Base-by-base conservation (phyloP, 1,284 basidiomycete genomes). In the Rhodotorula sp. region DNA sequence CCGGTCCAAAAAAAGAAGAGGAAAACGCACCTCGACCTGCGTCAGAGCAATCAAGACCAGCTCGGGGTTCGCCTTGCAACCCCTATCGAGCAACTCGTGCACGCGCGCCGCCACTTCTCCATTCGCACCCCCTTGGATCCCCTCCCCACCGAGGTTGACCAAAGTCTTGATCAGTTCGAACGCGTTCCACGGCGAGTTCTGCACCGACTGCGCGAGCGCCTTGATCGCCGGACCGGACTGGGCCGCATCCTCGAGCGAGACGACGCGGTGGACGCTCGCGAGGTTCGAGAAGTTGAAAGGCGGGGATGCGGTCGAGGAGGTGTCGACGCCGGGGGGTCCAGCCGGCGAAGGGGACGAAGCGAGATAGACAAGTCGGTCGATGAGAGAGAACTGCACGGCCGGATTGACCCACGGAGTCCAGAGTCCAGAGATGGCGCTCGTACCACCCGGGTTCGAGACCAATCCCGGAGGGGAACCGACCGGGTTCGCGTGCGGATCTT, bases 141-240 rank as follows among this genome's bases (percentile, higher is more conserved):
- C 39, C 26, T 48, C 51, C 69, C 89, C 88, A 3, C 89, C 88
- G 64, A 90, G 84, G 62, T 88, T 86, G 14, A 94, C 89, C 4
- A 96, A 84, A n/a, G 95, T 90, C 80, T 93, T 89, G 74, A 97
- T 91, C 49, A 98, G 84, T 76, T 97, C 94, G 23, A 95, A 84
- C 16, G 92, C 92, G 81, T 98, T 98, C 94, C 95, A 98, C 0
- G 92, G 89, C 76, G 92, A 91, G 3, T 88, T 88, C 80, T 96
- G 92, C 29, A 96, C 91, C 76, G 92, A 89, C 58, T 90, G 87
- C 23, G 93, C 89, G 67, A 92, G 84, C 20, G 89, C 87, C 80
- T 92, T 90, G 84, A 93, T 92, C 26, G 91, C 91, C n/a, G 91
- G 90, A 20, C 65, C 68, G n/a, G 73, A 51, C 69, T 87, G 85